Evolutionary conservation across 1,284 basidiomycete genomes (phyloP), one percentile per base, ranked within the genome.

Genomic region (Flammula alnicola): DNA sequence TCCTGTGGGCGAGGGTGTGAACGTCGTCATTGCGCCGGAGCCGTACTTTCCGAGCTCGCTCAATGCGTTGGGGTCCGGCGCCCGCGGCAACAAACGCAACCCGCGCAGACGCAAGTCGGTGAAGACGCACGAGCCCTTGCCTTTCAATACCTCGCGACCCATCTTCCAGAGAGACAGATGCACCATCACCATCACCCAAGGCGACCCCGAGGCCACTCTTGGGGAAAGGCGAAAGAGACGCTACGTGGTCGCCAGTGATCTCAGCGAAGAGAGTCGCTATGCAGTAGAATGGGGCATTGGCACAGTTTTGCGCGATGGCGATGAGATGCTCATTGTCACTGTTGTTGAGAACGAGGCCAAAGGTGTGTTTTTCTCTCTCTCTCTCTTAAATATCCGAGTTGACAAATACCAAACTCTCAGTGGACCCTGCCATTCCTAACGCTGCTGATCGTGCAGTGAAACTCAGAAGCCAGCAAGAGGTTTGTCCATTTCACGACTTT

Each of bases 221-320:
- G 79, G 78, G 14, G 80, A 77, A 23, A 78, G 88, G 58, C 79
- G 81, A 51, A 74, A 71, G 52, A 84, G 85, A 61, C 79, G 80
- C 36, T 99, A 98, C 68, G 78, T 98, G 5, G 88, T 98, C 14
- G 91, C 93, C 2, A 96, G 93, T 63, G 96, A 99, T 77, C 69
- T 98, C 60, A 94, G 91, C 56, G 91, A 97, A 59, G 95, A 97
- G 74, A 88, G 84, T 69, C 78, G 88, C 29, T 97, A 93, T 69
- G 94, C 95, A 0, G 82, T 96, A 5, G 93, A 96, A 66, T 96
- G 94, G 93, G 94, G 91, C 1, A 95, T 98, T 53, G 96, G 96
- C 4, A 98, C 96, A 0, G 96, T 98, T 0, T 73, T 98, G 52
- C 77, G 95, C 54, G 95, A 98, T 68, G 96, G 96, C 0, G 96